These are phyloP conservation scores for Cadophora sp. DNA, from an alignment of 2,329 filamentous ascomycete species.

Conservation along the genomic window DNA sequence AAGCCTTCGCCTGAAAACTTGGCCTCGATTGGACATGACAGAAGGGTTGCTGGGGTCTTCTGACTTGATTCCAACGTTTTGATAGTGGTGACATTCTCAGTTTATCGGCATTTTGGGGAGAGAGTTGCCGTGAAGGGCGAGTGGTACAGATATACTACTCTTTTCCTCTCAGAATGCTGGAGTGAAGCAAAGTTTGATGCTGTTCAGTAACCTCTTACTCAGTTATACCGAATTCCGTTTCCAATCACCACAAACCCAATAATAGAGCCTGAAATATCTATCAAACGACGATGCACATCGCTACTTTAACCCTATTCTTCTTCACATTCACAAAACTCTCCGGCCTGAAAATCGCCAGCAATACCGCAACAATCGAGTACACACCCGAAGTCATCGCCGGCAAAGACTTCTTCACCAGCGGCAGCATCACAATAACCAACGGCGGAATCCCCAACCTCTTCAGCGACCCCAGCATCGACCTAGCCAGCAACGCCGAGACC, in stretches of 20 bases:
- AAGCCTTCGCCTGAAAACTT: background rate
- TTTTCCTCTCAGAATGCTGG: too few species aligned
- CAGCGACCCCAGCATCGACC: constrained; percentile 25
- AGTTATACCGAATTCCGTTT: too few species aligned
- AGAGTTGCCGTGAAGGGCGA: background rate
- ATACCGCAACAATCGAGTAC: constrained; percentile 23
- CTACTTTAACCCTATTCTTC: background rate
- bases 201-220: too few species aligned
- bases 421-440: constrained; percentile 4
- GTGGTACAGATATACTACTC: background rate
- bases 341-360: constrained; percentile 3
- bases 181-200: too few species aligned
- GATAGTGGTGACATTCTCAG: background rate
- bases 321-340: background rate
- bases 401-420: constrained; percentile 26
- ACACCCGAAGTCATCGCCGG: constrained; percentile 25
- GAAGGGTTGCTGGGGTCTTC: background rate
- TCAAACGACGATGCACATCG: background rate
- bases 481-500: constrained; percentile 32
- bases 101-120: background rate
- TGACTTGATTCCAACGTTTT: background rate
- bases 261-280: too few species aligned
- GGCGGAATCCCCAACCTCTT: constrained; percentile 25
- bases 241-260: too few species aligned
- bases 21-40: background rate